Evolutionary conservation across 2,329 filamentous ascomycete genomes (phyloP), one percentile per base, ranked within the genome.

Genomic region (Paradendryphiella salina): DNA sequence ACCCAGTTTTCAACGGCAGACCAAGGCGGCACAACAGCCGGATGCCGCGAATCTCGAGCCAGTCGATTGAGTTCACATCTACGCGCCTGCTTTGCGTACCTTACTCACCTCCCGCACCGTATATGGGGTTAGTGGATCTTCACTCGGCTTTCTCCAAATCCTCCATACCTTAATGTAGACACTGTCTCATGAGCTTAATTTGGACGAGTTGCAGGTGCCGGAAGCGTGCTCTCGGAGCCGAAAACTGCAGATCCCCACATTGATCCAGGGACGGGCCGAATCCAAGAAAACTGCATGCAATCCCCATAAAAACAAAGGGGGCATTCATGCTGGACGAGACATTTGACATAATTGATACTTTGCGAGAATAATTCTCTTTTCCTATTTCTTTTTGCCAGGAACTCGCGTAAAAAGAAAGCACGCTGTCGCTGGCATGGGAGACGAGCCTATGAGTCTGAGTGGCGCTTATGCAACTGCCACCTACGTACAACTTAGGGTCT

Each of bases 1-100:
- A 26, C 31, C 48, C 43, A 28, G 28, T 46, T 51, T 41, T 41
- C 15, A 34, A 36, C 36, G 42, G 42, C 48, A 51, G 23, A 45
- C 36, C 44, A 36, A 28, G 36, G 36, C 31, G 42, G 14, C 42
- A 31, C 29, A 32, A 11, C 7, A 18, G 42, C 36, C 36, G 40
- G n/a, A 28, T 20, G 28, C 39, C 17, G 18, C 7, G 17, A 32
- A 21, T 41, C 28, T 13, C 7, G 4, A 17, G 26, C 26, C 11
- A 31, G 10, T 6, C 20, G 2, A 11, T n/a, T 5, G 7, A 10
- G 23, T 31, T 31, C n/a, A 9, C 11, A 6, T 20, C n/a, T 33
- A 33, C 31, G 7, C 28, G 11, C 20, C 28, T 18, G 13, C 26
- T 8, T 32, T 14, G 11, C 18, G 38, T 21, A 28, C 9, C 39